Evolutionary conservation across 139 green algal species (phyloP).

Genomic region (Nannochloris sp.): DNA sequence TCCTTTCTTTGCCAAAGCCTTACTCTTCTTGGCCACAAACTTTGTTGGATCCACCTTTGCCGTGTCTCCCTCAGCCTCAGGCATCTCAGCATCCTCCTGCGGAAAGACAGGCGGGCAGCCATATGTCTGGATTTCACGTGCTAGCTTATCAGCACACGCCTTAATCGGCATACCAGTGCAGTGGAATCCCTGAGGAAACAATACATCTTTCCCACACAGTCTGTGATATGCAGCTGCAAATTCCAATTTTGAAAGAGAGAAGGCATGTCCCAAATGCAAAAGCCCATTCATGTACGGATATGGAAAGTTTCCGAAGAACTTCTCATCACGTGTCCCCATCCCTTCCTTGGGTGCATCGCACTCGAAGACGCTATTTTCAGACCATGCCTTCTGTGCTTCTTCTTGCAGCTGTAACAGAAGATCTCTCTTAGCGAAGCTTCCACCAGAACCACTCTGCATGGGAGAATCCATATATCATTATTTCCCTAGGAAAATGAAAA

Average conservation of each 20-base stretch:
- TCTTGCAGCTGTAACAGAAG: conserved; percentile 73
- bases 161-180: conserved; percentile 99
- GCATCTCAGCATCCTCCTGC: conserved; percentile 2
- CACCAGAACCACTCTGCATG: background rate
- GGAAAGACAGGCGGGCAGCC: conserved; percentile 82
- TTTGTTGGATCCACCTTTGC: conserved; percentile 65
- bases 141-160: conserved; percentile 86
- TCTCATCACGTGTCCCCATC: conserved; percentile 35
- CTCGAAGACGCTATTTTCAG: conserved; percentile 74
- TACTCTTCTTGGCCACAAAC: conserved; percentile 91
- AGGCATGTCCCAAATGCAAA: conserved; percentile 96
- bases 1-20: conserved; percentile 75
- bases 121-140: conserved; percentile 74
- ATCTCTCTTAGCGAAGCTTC: conserved; percentile 55
- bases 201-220: conserved; percentile 76
- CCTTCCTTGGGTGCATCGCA: conserved; percentile 53
- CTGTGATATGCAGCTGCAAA: conserved; percentile 94
- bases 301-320: conserved; percentile 98
- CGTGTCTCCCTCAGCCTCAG: background rate
- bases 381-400: conserved; percentile 71
- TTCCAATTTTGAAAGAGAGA: conserved; percentile 96
- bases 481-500: too few relatives aligned
- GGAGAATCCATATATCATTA: too few relatives aligned
- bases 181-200: conserved; percentile 97
- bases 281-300: conserved; percentile 99